Evolutionary conservation across 208 protist species (phyloP), one percentile per base, ranked within the genome.

Genomic region (Trypanosoma theileri): DNA sequence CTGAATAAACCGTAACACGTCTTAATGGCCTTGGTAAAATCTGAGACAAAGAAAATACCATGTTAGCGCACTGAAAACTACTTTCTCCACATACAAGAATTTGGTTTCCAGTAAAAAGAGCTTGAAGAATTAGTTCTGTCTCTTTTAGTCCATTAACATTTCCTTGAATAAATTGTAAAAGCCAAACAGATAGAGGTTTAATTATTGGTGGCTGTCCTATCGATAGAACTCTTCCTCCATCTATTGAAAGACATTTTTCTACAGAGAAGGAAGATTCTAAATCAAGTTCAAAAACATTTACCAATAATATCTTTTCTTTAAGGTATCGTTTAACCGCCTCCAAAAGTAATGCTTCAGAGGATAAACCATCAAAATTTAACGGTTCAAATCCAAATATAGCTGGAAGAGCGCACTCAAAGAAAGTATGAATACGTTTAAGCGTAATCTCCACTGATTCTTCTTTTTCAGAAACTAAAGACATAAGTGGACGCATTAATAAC

Each of bases 51-150:
- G 85, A 58, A 62, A 90, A 56, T 13, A 71, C 85, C 9, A 95
- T 67, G 28, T 79, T 81, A 7, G 85, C 86, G 42, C 75, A 80
- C 24, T 84, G 74, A 21, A 58, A 55, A 24, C 73, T 71, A 51
- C 81, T 56, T 3, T 67, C 62, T 10, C 84, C 81, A 6, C 75
- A 75, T 21, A 95, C 71, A 26, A 92, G 4, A 56, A 95, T 83
- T 71, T 95, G 89, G 24, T 85, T 85, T 0, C 89, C 89, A 44
- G 59, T 71, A n/a, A 92, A 87, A 9, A 95, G 74, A 10, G 82
- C 79, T 21, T 63, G 19, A 42, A 95, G 51, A 63, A 95, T 71
- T 17, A 51, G n/a, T n/a, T 82, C 62, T 16, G 79, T 64, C 19
- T 76, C 63, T 21, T 44, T 17, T n/a, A 59, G 14, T 12, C 24